Percentiles rank a stretch among this genome's conserved stretches.
phyloP scores from a whole-genome alignment of 2,329 filamentous ascomycete species.

The Diaporthe citriasiana region DNA sequence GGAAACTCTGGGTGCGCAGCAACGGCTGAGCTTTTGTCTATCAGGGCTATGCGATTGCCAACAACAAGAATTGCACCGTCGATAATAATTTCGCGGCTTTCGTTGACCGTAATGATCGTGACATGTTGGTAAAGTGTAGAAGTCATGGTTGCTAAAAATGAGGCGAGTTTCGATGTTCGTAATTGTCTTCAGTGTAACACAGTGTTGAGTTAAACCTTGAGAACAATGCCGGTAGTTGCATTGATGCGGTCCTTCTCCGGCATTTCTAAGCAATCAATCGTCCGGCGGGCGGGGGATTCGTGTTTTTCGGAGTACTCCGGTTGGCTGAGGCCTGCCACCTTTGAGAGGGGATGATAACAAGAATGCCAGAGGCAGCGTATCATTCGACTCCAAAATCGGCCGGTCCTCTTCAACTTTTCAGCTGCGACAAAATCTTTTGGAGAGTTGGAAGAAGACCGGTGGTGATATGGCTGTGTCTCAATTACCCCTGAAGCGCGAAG shows the following conservation, averaged over 20 bases:
- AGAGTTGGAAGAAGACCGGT: not conserved
- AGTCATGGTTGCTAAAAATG: constrained; percentile 28
- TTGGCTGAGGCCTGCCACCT: not conserved
- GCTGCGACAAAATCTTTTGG: not conserved
- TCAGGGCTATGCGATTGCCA: constrained; percentile 55
- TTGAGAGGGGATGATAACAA: constrained; percentile 19
- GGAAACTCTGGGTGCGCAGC: constrained; percentile 45
- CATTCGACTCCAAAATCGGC: not conserved
- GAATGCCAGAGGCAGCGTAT: constrained; percentile 20
- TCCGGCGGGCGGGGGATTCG: constrained; percentile 15
- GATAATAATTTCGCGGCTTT: constrained; percentile 58
- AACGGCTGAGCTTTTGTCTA: constrained; percentile 55
- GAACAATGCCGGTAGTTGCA: constrained; percentile 20
- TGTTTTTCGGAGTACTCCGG: constrained; percentile 25
- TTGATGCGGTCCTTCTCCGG: constrained; percentile 18
- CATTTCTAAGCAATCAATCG: constrained; percentile 21
- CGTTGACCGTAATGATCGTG: constrained; percentile 66
- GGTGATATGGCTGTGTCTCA: constrained; percentile 10
- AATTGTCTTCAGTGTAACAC: constrained; percentile 24
- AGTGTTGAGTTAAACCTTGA: constrained; percentile 28
- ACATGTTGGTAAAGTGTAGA: constrained; percentile 59
- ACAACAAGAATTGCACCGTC: constrained; percentile 61
- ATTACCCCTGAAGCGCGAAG: constrained; percentile 19
- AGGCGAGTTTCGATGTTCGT: not conserved
- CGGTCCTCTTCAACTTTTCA: not conserved